Base-by-base conservation (phyloP, 495 filamentous ascomycete genomes). In the Penicillium daleae region DNA sequence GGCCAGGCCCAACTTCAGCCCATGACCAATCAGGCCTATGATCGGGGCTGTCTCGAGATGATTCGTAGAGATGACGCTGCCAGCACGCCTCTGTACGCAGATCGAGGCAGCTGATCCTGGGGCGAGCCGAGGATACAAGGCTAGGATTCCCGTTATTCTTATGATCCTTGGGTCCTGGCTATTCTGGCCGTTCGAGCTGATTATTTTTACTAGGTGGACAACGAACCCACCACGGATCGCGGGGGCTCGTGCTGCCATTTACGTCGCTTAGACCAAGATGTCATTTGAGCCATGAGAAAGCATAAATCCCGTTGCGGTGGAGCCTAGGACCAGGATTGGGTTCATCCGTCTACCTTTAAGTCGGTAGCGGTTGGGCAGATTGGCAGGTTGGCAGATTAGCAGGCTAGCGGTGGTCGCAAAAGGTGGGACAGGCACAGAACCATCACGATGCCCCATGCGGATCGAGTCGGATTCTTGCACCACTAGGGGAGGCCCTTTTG, bases 351-450 rank as follows among this genome's bases (percentile, higher is more conserved):
- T 42, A 42, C 40, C 8, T 8, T 24, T 46, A 46, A 46, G 42
- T 46, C 57, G 39, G 39, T 60, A 64, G 60, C 59, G 59, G 64
- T 51, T 62, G 64, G 22, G 26, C 46, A 59, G 46, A n/a, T 60
- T 60, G 42, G 60, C 68, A 27, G 53, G 58, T 49, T 22, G 50
- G 60, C 68, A 27, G 53, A 55, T 49, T 33, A 29, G 27, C 50
- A 29, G 31, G 51, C 35, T 54, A 54, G 51, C 31, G 51, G 51
- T 54, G 26, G 51, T 21, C 24, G 27, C 29, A 35, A 54, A 54
- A 35, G 69, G 69, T 72, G 70, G 70, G 70, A 72, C 70, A 72
- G 70, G 64, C 62, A 72, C 67, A 66, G 51, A 69, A 59, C 61
- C 64, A 67, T 67, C 61, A 63, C 61, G 57, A 64, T 68, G 66